phyloP scores from a whole-genome alignment of 2,329 filamentous ascomycete genomes.

The Ceratocystis lukuohia region DNA sequence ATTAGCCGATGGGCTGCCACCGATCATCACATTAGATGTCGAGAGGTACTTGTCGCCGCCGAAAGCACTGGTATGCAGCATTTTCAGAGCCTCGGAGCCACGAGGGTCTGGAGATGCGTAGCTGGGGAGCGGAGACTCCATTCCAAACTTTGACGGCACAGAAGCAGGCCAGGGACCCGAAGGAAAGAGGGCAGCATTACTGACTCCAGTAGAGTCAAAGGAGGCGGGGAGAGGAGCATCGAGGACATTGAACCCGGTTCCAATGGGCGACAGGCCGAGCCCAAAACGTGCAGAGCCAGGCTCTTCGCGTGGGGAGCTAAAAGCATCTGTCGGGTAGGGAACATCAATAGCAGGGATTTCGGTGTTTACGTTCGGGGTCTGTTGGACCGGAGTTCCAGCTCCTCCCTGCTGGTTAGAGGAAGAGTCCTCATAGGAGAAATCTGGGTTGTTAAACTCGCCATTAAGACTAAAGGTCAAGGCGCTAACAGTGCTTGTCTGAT shows the following conservation, averaged over 20 bases:
- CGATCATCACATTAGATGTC: constrained; percentile 27
- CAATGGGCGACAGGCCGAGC: constrained; percentile 65
- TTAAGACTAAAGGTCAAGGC: constrained; percentile 50
- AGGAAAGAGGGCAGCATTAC: constrained; percentile 69
- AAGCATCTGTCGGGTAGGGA: constrained; percentile 45
- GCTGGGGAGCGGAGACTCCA: constrained; percentile 73
- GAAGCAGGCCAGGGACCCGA: constrained; percentile 78
- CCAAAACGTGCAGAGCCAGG: constrained; percentile 34
- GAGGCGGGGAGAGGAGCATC: constrained; percentile 88
- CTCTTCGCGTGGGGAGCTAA: constrained; percentile 72
- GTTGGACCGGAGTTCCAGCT: constrained; percentile 25
- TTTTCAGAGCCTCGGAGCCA: constrained; percentile 50
- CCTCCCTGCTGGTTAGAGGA: constrained; percentile 18
- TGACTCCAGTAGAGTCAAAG: constrained; percentile 92
- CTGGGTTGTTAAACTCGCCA: constrained; percentile 28
- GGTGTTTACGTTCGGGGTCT: constrained; percentile 44
- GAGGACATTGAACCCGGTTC: constrained; percentile 67
- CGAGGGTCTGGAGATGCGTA: constrained; percentile 41
- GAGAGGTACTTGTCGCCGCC: constrained; percentile 43
- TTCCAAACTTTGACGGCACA: constrained; percentile 78
- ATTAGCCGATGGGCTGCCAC: constrained; percentile 37
- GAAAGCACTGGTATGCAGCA: constrained; percentile 53
- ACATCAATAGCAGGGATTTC: constrained; percentile 46
- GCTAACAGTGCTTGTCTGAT: constrained; percentile 48
- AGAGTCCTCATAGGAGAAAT: constrained; percentile 32